Evolutionary conservation across 352 stramenopile species (phyloP), one percentile per base, ranked within the genome.

Genomic region (Phytophthora foliorum): DNA sequence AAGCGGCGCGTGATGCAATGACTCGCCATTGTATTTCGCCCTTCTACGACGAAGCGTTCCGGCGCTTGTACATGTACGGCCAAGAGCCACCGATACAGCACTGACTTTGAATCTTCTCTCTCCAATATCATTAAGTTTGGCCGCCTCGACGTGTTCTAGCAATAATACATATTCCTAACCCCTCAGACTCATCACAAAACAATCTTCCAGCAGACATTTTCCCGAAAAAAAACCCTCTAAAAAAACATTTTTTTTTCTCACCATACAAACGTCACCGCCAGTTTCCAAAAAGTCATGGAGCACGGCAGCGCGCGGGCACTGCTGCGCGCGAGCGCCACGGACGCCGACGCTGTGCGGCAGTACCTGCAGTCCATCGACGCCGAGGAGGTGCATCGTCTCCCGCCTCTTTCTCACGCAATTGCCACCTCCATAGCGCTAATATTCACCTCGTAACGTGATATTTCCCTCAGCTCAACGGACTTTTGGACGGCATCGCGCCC

Each of bases 331-430:
- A 91, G 78, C 59, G 78, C 78, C 53, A 80, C 72, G 34, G 84
- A 94, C 77, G 78, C 67, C 21, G 80, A 70, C 44, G 83, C 86
- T 32, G 84, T 93, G 51, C 72, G 69, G 53, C 77, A 88, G 67
- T 91, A 91, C 60, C 67, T 94, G 21, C 36, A 69, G 38, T 75
- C 73, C 29, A 86, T 93, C 38, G 83, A 90, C 36, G 57, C 58
- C 2, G 73, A 89, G 2, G 86, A 94, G 70, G 86, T 94, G 29
- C 25, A 66, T 63, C 6, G 16, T n/a, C 16, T 42, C 8, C 29
- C 29, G 27, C 27, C 27, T 17, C 14, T 9, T 19, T 14, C 14
- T 19, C 36, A 42, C 36, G 16, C 36, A 7, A 42, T 19, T 19
- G 14, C 36, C 14, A 7, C 36, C 14, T 42, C 17, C 17, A 10